phyloP scores from a whole-genome alignment of 2,329 filamentous ascomycete species.

The Alternaria panax region DNA sequence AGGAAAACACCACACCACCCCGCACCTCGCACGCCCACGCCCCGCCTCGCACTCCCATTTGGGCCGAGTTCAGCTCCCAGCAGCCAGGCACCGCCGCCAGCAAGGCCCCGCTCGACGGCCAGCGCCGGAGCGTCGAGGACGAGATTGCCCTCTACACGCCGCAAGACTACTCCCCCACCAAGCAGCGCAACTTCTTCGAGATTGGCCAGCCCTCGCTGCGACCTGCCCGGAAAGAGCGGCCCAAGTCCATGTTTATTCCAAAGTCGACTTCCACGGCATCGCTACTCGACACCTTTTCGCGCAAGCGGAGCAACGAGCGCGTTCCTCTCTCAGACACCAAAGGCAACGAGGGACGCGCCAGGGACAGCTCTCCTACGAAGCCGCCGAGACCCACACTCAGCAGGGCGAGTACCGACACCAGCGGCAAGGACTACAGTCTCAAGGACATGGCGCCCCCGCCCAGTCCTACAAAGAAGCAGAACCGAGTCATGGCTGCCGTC shows the following conservation, averaged over 20 bases:
- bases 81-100: constrained; percentile 47
- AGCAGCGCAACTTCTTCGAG: constrained; percentile 68
- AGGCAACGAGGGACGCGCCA: constrained; percentile 39
- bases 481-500: constrained; percentile 69
- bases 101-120: constrained; percentile 55
- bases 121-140: constrained; percentile 57
- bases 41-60: constrained; percentile 72
- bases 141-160: constrained; percentile 68
- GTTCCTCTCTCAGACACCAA: constrained; percentile 44
- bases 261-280: constrained; percentile 52
- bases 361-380: constrained; percentile 35
- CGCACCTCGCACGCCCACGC: constrained; percentile 54
- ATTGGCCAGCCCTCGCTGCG: constrained; percentile 55
- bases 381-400: constrained; percentile 29
- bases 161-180: constrained; percentile 65
- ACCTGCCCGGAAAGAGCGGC: constrained; percentile 51
- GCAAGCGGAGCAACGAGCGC: constrained; percentile 47
- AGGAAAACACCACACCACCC: constrained; percentile 79
- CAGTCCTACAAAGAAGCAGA: constrained; percentile 51
- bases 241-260: constrained; percentile 60
- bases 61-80: constrained; percentile 72
- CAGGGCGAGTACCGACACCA: constrained; percentile 41
- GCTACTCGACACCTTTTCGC: constrained; percentile 50
- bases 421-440: constrained; percentile 25
- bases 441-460: constrained; percentile 27